These are phyloP conservation scores for Samsoniella hepiali DNA, from an alignment of 2,329 filamentous ascomycete species.

Conservation along the genomic window DNA sequence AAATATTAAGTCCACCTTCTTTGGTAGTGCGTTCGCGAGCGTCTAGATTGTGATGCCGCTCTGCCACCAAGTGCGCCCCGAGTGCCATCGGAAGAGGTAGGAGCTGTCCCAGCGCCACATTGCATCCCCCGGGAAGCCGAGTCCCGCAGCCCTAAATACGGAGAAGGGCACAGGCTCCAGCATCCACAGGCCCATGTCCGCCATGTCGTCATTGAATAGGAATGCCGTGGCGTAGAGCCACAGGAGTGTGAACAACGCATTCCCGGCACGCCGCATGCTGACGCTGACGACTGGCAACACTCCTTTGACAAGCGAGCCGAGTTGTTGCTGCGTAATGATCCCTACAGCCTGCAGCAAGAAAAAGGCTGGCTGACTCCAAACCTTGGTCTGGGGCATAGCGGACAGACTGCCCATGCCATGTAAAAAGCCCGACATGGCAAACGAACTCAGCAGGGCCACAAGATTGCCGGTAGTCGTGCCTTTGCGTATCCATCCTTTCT, in stretches of 20 bases:
- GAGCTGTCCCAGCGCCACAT: conserved; percentile 65
- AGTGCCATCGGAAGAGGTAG: conserved; percentile 53
- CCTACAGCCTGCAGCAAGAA: conserved; percentile 70
- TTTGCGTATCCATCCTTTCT: conserved; percentile 37
- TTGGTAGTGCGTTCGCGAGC: neutral
- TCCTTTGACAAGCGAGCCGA: conserved; percentile 34
- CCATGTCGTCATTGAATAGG: conserved; percentile 73
- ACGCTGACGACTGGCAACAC: conserved; percentile 40
- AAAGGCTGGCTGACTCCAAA: conserved; percentile 61
- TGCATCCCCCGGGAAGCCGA: conserved; percentile 57
- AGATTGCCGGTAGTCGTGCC: conserved; percentile 27
- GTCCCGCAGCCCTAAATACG: conserved; percentile 60
- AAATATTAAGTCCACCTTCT: neutral
- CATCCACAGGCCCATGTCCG: conserved; percentile 70
- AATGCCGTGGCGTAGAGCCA: conserved; percentile 69
- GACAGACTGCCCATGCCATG: conserved; percentile 71
- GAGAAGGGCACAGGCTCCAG: conserved; percentile 81
- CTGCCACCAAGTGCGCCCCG: conserved; percentile 61
- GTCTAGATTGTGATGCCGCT: conserved; percentile 32
- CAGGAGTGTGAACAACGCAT: conserved; percentile 56
- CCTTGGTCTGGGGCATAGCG: conserved; percentile 49
- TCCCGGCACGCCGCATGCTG: conserved; percentile 49
- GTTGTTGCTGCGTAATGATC: conserved; percentile 54
- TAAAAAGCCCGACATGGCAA: conserved; percentile 63
- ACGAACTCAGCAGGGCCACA: conserved; percentile 41